These are phyloP conservation scores for Lecanicillium sp. DNA, from an alignment of 2,329 filamentous ascomycete species.

Conservation along the genomic window DNA sequence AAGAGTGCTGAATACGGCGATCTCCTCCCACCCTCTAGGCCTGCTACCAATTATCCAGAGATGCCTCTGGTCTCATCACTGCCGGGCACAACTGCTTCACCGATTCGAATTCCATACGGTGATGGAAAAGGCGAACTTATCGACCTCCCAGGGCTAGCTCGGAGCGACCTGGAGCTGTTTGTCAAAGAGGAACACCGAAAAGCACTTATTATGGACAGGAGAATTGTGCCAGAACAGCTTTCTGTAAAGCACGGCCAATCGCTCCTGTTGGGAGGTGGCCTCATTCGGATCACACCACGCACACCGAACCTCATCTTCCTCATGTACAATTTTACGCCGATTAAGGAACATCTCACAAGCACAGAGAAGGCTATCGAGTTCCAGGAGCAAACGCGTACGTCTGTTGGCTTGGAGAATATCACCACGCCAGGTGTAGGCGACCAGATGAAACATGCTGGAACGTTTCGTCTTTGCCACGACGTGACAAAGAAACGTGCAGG, in stretches of 20 bases:
- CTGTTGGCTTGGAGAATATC: slow-evolving; percentile 54
- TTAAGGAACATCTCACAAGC: slow-evolving; percentile 66
- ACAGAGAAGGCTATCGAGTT: slow-evolving; percentile 73
- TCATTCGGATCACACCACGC: slow-evolving; percentile 78
- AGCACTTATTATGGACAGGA: slow-evolving; percentile 69
- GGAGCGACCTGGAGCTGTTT: slow-evolving; percentile 63
- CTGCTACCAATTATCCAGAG: slow-evolving; percentile 65
- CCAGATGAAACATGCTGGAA: slow-evolving; percentile 61
- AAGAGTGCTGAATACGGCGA: slow-evolving; percentile 31
- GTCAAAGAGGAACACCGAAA: slow-evolving; percentile 58
- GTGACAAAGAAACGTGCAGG: slow-evolving; percentile 75
- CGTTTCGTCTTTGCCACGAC: slow-evolving; percentile 68
- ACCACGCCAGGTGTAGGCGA: slow-evolving; percentile 47
- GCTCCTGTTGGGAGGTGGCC: slow-evolving; percentile 67
- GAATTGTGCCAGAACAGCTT: slow-evolving; percentile 64
- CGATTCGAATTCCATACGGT: slow-evolving; percentile 87
- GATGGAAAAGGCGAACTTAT: slow-evolving; percentile 82
- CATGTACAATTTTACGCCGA: slow-evolving; percentile 77
- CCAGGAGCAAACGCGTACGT: slow-evolving; percentile 53
- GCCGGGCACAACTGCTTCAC: slow-evolving; percentile 89
- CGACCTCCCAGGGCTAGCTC: slow-evolving; percentile 78
- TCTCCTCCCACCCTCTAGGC: slow-evolving; percentile 68
- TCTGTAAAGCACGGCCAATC: slow-evolving; percentile 70
- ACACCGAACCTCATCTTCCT: slow-evolving; percentile 56
- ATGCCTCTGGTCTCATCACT: slow-evolving; percentile 83